Conservation (phyloP, 1,139 yeast genomes). For the Schwanniomyces etchellsii region DNA sequence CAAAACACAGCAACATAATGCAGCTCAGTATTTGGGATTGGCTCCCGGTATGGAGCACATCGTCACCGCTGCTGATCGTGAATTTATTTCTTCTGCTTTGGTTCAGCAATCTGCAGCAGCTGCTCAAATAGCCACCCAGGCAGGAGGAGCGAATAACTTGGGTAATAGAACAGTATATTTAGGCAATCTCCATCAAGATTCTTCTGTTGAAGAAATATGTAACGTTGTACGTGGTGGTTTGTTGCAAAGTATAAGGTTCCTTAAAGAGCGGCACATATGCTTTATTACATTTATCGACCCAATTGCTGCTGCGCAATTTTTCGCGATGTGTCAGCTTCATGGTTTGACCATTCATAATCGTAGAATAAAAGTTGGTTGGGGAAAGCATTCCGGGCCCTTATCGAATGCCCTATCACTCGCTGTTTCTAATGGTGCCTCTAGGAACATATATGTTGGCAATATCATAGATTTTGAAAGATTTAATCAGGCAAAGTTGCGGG, state of each 20-base stretch:
- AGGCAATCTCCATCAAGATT: slow-evolving; percentile 81
- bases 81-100: slow-evolving; percentile 51
- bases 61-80: slow-evolving; percentile 75
- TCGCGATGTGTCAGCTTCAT: slow-evolving; percentile 79
- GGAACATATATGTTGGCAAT: slow-evolving; percentile 86
- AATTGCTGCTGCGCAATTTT: slow-evolving; percentile 89
- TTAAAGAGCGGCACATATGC: slow-evolving; percentile 81
- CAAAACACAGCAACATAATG: slow-evolving; percentile 93
- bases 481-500: slow-evolving; percentile 49
- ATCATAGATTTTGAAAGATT: slow-evolving; percentile 44
- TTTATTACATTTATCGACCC: slow-evolving; percentile 90
- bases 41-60: slow-evolving; percentile 87
- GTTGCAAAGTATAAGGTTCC: slow-evolving; percentile 64
- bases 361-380: slow-evolving; percentile 91
- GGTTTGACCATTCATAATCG: slow-evolving; percentile 78
- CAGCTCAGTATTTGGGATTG: slow-evolving; percentile 89
- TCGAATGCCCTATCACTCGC: slow-evolving; percentile 77
- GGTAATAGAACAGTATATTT: slow-evolving; percentile 91
- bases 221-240: slow-evolving; percentile 92
- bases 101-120: slow-evolving; percentile 70
- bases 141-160: slow-evolving; percentile 72
- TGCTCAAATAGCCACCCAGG: slow-evolving; percentile 66
- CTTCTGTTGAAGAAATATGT: slow-evolving; percentile 87
- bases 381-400: slow-evolving; percentile 87
- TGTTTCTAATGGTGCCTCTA: slow-evolving; percentile 89